These are phyloP conservation scores for Nakazawaea siamensis DNA, from an alignment of 805 yeast genomes.

Conservation along the genomic window DNA sequence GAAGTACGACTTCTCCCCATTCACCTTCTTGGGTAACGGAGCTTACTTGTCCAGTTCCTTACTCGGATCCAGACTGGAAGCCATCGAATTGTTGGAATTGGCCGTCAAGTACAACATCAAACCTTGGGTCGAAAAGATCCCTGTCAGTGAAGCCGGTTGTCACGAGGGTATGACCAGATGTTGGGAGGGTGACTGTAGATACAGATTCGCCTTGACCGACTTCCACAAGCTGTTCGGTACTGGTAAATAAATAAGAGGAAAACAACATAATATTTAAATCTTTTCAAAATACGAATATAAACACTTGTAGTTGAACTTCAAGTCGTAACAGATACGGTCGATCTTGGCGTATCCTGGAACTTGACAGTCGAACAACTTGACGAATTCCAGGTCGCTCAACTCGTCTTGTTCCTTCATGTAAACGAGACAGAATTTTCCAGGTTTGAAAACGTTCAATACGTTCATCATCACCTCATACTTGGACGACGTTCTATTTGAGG, in stretches of 20 bases:
- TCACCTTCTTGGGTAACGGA: constrained; percentile 40
- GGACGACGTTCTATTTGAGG: constrained; percentile 30
- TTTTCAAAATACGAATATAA: constrained; percentile 61
- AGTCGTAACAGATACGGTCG: constrained; percentile 67
- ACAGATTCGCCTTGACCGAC: constrained; percentile 42
- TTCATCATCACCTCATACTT: constrained; percentile 49
- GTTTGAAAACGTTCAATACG: constrained; percentile 60
- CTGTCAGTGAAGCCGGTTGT: constrained; percentile 34
- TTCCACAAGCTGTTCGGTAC: constrained; percentile 35
- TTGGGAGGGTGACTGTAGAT: constrained; percentile 39
- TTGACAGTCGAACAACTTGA: constrained; percentile 22
- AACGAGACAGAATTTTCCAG: constrained; percentile 59
- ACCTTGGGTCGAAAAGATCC: constrained; percentile 45
- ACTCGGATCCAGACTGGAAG: constrained; percentile 40
- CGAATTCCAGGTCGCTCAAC: constrained; percentile 18
- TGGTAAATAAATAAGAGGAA: constrained; percentile 9
- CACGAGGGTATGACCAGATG: constrained; percentile 35
- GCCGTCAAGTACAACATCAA: constrained; percentile 35
- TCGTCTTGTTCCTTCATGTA: constrained; percentile 17
- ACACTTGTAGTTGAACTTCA: constrained; percentile 60
- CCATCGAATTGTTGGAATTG: constrained; percentile 34
- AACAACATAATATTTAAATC: not conserved
- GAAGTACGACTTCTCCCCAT: constrained; percentile 36
- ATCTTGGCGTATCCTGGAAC: constrained; percentile 46
- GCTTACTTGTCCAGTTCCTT: constrained; percentile 35